Evolutionary conservation across 2,329 filamentous ascomycete species (phyloP), one percentile per base, ranked within the genome.

Genomic region (Penicillium brasilianum): DNA sequence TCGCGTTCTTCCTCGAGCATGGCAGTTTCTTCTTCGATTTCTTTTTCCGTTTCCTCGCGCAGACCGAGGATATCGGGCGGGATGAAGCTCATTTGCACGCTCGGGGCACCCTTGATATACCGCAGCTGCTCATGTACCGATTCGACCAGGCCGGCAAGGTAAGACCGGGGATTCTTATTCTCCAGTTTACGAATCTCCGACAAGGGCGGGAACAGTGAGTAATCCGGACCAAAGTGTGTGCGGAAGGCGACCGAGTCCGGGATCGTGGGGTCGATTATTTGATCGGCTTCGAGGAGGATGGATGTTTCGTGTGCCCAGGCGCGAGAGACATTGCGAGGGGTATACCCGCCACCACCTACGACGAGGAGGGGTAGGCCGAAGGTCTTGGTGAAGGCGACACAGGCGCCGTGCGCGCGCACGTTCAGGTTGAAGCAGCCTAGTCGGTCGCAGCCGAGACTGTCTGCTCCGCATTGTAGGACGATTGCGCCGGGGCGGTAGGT

Each of bases 251-350:
- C 88, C 70, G 96, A 88, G 37, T 86, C 79, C 0, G 95, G 94
- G 30, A 98, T 89, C 13, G 87, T 84, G 18, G 90, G 85, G 74
- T 86, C 81, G 65, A 97, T 89, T 59, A 86, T 85, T 65, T 90
- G 84, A 62, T 90, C 84, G 59, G 88, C 88, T 67, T 89, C 88
- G 64, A 96, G 91, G 62, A 92, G 92, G 68, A 98, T 92, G 62
- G 91, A 90, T 13, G 95, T 99, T 80, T 99, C 95, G 78, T 96
- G 94, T 25, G 93, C 92, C 95, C 95, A 99, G 32, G 94, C 93
- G 57, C 95, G 90, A 44, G 95, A 95, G 7, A 99, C 95, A 72
- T 99, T 99, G 66, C 94, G 88, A 5, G 95, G 93, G 14, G 95
- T 99, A 78, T 99, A 99, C 30, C 95, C 95, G 59, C 95, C 95